These are phyloP conservation scores for Penicillium paneum DNA, from an alignment of 2,329 filamentous ascomycete genomes.

Conservation along the genomic window DNA sequence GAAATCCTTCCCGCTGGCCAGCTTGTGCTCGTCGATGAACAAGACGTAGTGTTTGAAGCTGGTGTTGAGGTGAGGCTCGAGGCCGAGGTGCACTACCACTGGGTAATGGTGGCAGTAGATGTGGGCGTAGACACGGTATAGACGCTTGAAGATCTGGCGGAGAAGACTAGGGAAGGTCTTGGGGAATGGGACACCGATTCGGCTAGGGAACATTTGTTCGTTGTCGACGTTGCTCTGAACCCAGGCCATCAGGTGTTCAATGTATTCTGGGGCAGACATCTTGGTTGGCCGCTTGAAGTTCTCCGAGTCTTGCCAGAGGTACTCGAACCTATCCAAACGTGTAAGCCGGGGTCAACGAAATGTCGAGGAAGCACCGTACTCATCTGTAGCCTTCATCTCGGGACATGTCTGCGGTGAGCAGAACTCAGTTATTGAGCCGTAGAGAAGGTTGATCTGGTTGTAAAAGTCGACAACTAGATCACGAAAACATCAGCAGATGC, in stretches of 20 bases:
- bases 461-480: conserved; percentile 96
- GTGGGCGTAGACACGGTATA: conserved; percentile 97
- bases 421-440: conserved; percentile 98
- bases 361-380: conserved; percentile 56
- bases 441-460: conserved; percentile 98
- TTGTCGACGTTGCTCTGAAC: conserved; percentile 95
- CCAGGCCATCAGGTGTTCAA: conserved; percentile 97
- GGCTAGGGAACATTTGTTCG: conserved; percentile 88
- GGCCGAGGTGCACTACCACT: conserved; percentile 86
- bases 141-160: conserved; percentile 95
- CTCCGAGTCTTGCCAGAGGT: conserved; percentile 96
- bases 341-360: conserved; percentile 9
- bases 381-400: conserved; percentile 99
- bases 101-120: conserved; percentile 99
- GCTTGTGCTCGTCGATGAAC: conserved; percentile 92
- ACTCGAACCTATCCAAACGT: conserved; percentile 70
- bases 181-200: conserved; percentile 90
- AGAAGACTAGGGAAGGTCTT: conserved; percentile 85
- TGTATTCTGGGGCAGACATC: conserved; percentile 95
- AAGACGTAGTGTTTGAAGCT: conserved; percentile 99
- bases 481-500: conserved; percentile 22
- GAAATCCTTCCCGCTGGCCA: conserved; percentile 93
- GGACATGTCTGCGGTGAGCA: conserved; percentile 96
- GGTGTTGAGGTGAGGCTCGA: conserved; percentile 96
- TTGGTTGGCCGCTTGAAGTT: conserved; percentile 95